Evolutionary conservation across 1,139 yeast species (phyloP).

Genomic region (Lodderomyces pseudojiufengensis): DNA sequence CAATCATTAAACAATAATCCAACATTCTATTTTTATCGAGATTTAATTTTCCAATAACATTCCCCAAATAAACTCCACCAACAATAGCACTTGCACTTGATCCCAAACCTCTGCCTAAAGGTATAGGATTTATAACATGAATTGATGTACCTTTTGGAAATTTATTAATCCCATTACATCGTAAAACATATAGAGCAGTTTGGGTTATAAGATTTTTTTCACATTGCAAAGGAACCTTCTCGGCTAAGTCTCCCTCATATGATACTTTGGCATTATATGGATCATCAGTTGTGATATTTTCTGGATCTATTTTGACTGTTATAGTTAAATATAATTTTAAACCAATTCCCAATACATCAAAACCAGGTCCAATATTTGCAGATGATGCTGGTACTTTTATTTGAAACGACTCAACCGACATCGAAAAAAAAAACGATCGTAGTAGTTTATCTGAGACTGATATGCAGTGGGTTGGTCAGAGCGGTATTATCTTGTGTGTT

Average conservation of each 20-base stretch:
- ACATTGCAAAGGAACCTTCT: constrained; percentile 69
- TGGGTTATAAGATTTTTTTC: constrained; percentile 83
- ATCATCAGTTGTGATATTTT: constrained; percentile 49
- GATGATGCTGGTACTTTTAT: constrained; percentile 93
- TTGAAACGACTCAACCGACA: constrained; percentile 24
- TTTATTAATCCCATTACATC: constrained; percentile 68
- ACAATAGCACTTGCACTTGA: constrained; percentile 99
- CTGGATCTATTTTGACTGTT: constrained; percentile 59
- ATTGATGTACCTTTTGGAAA: constrained; percentile 86
- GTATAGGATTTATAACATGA: constrained; percentile 84
- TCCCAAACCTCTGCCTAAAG: constrained; percentile 94
- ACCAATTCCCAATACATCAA: constrained; percentile 93
- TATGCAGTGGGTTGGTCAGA: constrained; percentile 29
- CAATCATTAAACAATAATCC: constrained; percentile 94
- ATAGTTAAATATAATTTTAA: constrained; percentile 70
- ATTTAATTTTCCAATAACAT: constrained; percentile 71
- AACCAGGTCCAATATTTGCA: constrained; percentile 98
- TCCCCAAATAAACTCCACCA: constrained; percentile 92
- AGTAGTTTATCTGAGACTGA: too few species aligned
- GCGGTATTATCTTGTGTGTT: too few species aligned
- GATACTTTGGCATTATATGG: constrained; percentile 66
- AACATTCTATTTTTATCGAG: constrained; percentile 77
- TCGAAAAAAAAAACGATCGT: constrained; percentile 1
- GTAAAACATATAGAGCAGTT: constrained; percentile 84
- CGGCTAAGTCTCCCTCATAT: constrained; percentile 77